Base-by-base conservation (phyloP, 2,329 filamentous ascomycete species). In the Graphiopsis chlorocephala region DNA sequence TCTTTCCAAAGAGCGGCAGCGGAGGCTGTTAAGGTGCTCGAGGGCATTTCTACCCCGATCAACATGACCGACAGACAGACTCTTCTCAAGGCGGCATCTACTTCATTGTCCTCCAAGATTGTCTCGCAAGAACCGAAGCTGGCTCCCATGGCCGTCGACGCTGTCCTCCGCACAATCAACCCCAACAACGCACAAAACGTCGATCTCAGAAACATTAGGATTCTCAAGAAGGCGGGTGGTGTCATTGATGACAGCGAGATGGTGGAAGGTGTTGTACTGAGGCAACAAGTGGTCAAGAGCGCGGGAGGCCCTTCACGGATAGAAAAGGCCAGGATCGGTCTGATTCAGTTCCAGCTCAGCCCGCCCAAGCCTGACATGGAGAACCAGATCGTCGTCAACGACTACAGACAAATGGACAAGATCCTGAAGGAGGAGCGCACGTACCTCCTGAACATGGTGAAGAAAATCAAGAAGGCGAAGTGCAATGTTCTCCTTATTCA, bases 381-480 rank as follows among this genome's bases (percentile, higher is more conserved):
- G 83, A 99, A 99, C 82, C 95, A 96, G 76, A 98, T 99, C 69
- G 90, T 96, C 33, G 95, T 99, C 75, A 99, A 99, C 80, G 95
- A 99, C 83, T 99, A 99, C 85, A 88, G 95, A 76, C 95, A 99
- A 79, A 99, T 99, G 95, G 95, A 99, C 84, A 99, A 98, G 86
- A 99, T 99, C 71, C 87, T 99, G 72, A 99, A 99, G 83, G 95
- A 99, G 82, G 95, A 99, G 84, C 92, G 95, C 71, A 91, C 95
- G 72, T 99, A 99, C 81, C 87, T 99, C 69, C 86, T 99, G 65
- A 98, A 98, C 84, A 91, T 99, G 88, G 93, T 96, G 77, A 98
- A 99, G 87, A 99, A 98, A 86, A 99, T 99, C 80, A 97, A 98
- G 83, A 99, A 98, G 86, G 93, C 95, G 71, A 99, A 98, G 84